These are phyloP conservation scores for Leccinum variabile DNA, from an alignment of 1,284 basidiomycete species.

Conservation along the genomic window DNA sequence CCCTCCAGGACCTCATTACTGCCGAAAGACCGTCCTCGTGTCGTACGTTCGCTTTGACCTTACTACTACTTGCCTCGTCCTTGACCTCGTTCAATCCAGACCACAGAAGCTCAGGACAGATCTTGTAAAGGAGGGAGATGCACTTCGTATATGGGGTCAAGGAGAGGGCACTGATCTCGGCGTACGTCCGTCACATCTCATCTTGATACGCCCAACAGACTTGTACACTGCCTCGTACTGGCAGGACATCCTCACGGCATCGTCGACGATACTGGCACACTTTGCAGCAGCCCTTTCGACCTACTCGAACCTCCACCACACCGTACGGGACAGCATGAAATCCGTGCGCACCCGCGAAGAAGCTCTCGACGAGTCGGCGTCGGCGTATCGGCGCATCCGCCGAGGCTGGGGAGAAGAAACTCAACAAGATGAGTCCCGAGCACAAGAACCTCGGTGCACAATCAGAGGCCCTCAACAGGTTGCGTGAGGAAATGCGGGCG, in stretches of 20 bases:
- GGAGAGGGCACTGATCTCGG: conserved; percentile 88
- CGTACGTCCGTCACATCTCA: conserved; percentile 43
- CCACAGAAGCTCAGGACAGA: conserved; percentile 67
- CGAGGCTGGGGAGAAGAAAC: conserved; percentile 87
- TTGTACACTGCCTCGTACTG: neutral
- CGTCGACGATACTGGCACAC: conserved; percentile 68
- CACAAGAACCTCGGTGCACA: conserved; percentile 84
- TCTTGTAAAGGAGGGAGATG: conserved; percentile 71
- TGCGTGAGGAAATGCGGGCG: conserved; percentile 76
- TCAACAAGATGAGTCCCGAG: conserved; percentile 88
- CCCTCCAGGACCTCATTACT: conserved; percentile 86
- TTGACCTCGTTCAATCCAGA: conserved; percentile 36
- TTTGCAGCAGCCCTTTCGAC: conserved; percentile 70
- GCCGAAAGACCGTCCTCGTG: conserved; percentile 79
- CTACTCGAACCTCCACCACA: conserved; percentile 74
- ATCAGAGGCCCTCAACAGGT: conserved; percentile 70
- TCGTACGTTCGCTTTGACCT: conserved; percentile 49
- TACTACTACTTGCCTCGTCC: neutral
- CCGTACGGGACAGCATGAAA: conserved; percentile 77
- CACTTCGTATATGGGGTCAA: conserved; percentile 75
- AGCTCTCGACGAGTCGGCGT: conserved; percentile 73
- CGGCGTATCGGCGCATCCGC: conserved; percentile 70
- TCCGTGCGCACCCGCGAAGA: conserved; percentile 85
- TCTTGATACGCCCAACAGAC: neutral
- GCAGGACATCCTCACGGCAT: conserved; percentile 77